Percentiles rank a stretch among this genome's conserved stretches.
Conservation (phyloP, 2,329 filamentous ascomycete species). For the Monilinia vaccinii-corymbosi region DNA sequence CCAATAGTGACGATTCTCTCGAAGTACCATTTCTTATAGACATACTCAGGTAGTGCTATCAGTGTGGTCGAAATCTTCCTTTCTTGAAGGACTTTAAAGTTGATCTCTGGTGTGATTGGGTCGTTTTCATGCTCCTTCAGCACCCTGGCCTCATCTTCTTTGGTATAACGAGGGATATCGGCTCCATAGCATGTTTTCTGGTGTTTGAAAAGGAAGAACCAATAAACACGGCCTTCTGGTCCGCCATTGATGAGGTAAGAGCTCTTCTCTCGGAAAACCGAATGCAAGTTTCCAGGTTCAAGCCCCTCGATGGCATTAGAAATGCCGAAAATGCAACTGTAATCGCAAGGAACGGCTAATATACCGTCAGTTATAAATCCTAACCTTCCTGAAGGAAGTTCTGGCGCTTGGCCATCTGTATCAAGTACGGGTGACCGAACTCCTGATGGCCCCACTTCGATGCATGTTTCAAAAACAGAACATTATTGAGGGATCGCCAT, state of each 20-base stretch:
- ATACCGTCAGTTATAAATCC: neutral
- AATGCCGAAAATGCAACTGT: constrained; percentile 19
- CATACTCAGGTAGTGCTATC: constrained; percentile 14
- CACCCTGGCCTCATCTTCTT: constrained; percentile 13
- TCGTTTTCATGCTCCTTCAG: constrained; percentile 8
- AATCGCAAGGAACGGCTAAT: constrained; percentile 6
- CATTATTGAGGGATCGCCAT: neutral
- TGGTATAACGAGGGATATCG: constrained; percentile 16
- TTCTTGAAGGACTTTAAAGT: constrained; percentile 15
- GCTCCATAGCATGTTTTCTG: constrained; percentile 8
- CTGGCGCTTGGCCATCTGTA: neutral
- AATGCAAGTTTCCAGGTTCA: constrained; percentile 8
- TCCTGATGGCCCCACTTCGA: neutral
- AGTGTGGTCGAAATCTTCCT: constrained; percentile 7
- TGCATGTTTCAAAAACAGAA: neutral
- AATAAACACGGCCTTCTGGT: constrained; percentile 8
- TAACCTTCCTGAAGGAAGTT: no score
- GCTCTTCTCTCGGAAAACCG: constrained; percentile 8
- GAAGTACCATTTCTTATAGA: constrained; percentile 34
- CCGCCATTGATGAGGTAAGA: constrained; percentile 15
- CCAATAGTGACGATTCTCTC: constrained; percentile 29
- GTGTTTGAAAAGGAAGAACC: constrained; percentile 17
- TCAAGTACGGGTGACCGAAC: neutral
- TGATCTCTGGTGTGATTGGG: constrained; percentile 8
- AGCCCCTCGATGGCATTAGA: constrained; percentile 9